These are phyloP conservation scores for Fistulinella cinereoalba DNA, from an alignment of 1,284 basidiomycete species.

Conservation along the genomic window DNA sequence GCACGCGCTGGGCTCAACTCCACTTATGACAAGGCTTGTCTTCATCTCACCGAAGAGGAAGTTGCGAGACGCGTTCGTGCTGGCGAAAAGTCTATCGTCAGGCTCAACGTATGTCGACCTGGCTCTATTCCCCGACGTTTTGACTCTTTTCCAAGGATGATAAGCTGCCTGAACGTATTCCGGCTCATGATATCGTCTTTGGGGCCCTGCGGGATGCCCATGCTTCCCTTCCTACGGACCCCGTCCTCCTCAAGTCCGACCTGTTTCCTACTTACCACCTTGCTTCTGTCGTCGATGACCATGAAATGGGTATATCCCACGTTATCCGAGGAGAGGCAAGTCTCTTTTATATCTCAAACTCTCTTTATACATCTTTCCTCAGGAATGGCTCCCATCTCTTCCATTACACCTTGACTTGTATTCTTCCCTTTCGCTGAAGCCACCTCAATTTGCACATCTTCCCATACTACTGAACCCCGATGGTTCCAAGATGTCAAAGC, in stretches of 20 bases:
- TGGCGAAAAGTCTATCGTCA: slow-evolving; percentile 79
- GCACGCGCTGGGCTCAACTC: slow-evolving; percentile 68
- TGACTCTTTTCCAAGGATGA: slow-evolving; percentile 44
- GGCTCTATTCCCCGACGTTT: slow-evolving; percentile 7
- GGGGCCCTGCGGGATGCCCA: slow-evolving; percentile 72
- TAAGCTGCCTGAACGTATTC: slow-evolving; percentile 45
- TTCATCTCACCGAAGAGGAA: slow-evolving; percentile 85
- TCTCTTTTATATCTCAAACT: background rate
- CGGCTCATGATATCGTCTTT: slow-evolving; percentile 72
- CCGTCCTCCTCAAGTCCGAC: slow-evolving; percentile 90
- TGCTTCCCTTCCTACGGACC: slow-evolving; percentile 81
- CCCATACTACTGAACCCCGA: slow-evolving; percentile 89
- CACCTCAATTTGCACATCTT: slow-evolving; percentile 88
- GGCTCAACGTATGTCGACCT: slow-evolving; percentile 75
- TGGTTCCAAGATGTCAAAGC: slow-evolving; percentile 93
- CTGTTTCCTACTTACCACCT: slow-evolving; percentile 96
- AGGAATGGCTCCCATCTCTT: slow-evolving; percentile 98
- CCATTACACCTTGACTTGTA: slow-evolving; percentile 92
- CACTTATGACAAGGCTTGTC: slow-evolving; percentile 83
- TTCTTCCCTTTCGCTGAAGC: slow-evolving; percentile 65
- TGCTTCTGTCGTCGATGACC: slow-evolving; percentile 94
- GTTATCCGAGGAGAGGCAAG: slow-evolving; percentile 90
- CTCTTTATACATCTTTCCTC: background rate
- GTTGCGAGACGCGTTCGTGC: slow-evolving; percentile 69
- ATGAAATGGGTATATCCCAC: slow-evolving; percentile 94